Evolutionary conservation across 1,139 yeast genomes (phyloP).

Genomic region (Geotrichum cucujoidarum): DNA sequence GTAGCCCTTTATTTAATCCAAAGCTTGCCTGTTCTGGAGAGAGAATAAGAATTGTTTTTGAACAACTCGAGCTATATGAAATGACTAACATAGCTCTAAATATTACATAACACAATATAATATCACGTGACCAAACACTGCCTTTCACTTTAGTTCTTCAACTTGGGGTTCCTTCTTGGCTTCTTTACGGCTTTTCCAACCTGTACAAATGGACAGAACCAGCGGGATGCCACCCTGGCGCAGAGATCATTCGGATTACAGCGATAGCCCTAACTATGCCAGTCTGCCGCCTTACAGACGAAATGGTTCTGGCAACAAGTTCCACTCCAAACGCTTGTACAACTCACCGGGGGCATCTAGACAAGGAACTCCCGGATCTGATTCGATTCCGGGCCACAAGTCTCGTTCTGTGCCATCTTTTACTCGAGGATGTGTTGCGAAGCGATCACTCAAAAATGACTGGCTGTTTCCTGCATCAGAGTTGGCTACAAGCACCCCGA

Average conservation of each 20-base stretch:
- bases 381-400: background rate
- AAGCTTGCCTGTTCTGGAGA: too few relatives aligned
- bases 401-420: background rate
- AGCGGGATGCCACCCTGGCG: background rate
- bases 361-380: background rate
- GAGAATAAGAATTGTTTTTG: too few relatives aligned
- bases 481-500: conserved; percentile 33
- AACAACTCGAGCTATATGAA: too few relatives aligned
- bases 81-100: too few relatives aligned
- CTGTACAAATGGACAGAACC: background rate
- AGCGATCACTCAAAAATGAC: conserved; percentile 14
- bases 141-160: too few relatives aligned
- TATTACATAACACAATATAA: too few relatives aligned
- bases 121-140: too few relatives aligned
- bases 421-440: background rate
- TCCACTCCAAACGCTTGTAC: too few relatives aligned
- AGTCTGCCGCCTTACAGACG: conserved; percentile 1
- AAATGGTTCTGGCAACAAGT: background rate
- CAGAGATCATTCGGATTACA: background rate
- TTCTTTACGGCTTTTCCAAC: too few relatives aligned
- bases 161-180: too few relatives aligned
- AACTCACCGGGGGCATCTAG: too few relatives aligned
- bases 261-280: background rate
- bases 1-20: too few relatives aligned
- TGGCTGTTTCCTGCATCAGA: conserved; percentile 20